phyloP scores from a whole-genome alignment of 2,329 filamentous ascomycete genomes.

The Sclerotinia borealis region DNA sequence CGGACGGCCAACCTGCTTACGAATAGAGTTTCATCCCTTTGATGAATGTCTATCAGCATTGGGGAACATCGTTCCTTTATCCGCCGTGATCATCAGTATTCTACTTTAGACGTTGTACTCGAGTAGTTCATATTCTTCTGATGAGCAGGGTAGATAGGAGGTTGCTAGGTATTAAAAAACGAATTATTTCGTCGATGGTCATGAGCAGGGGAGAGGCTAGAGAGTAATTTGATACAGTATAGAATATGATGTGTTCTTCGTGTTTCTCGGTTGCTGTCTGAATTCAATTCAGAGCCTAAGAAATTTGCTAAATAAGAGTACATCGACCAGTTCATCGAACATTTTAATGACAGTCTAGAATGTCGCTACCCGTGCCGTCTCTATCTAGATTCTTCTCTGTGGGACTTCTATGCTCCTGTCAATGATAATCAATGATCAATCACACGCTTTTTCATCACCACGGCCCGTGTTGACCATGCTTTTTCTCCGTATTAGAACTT shows the following conservation, averaged over 20 bases:
- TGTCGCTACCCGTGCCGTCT: conserved; percentile 8
- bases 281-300: background rate
- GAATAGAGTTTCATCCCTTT: conserved; percentile 10
- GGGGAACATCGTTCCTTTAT: background rate
- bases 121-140: background rate
- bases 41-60: conserved; percentile 1
- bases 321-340: background rate
- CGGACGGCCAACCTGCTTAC: background rate
- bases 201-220: background rate
- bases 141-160: background rate
- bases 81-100: background rate
- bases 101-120: background rate
- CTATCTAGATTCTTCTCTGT: background rate
- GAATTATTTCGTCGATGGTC: background rate
- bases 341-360: conserved; percentile 7
- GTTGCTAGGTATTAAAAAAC: background rate
- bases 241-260: background rate
- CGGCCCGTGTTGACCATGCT: conserved; percentile 12
- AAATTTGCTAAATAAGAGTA: background rate
- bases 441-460: background rate
- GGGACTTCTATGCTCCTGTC: conserved; percentile 1
- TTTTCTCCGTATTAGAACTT: background rate
- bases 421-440: background rate
- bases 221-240: background rate
- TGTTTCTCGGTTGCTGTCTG: background rate